Conservation (phyloP, 768 basidiomycete species). For the Tulasnella sp. region DNA sequence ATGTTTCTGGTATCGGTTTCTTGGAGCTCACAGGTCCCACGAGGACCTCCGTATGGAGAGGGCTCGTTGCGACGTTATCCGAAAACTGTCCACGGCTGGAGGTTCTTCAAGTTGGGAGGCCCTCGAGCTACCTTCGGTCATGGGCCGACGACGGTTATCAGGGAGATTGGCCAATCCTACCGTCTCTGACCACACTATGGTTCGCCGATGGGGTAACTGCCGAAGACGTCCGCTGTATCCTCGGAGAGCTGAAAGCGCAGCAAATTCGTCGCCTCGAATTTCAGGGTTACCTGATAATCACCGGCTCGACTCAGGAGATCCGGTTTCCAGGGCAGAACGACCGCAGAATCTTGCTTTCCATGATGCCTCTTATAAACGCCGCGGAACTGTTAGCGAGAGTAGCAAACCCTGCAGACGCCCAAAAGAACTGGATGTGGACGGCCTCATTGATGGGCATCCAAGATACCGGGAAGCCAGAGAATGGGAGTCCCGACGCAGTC, state of each 20-base stretch:
- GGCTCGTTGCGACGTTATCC: not conserved
- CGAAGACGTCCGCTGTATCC: not conserved
- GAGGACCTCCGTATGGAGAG: not conserved
- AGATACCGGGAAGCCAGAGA: not conserved
- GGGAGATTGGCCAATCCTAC: not conserved
- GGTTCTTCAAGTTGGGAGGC: not conserved
- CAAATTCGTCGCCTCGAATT: not conserved
- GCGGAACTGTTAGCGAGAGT: not conserved
- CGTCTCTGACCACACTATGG: not conserved
- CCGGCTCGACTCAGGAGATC: not conserved
- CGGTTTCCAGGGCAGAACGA: not conserved
- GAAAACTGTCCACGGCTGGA: not conserved
- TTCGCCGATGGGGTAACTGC: not conserved
- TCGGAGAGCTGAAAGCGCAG: not conserved
- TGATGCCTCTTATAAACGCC: not conserved
- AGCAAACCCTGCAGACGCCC: not conserved
- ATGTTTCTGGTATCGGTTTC: not conserved
- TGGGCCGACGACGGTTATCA: too few species aligned
- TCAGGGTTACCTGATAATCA: not conserved
- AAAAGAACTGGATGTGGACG: not conserved
- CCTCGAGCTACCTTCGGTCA: not conserved
- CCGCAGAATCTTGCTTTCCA: not conserved
- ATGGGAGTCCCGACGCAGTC: too few species aligned
- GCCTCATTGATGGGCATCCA: not conserved
- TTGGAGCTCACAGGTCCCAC: not conserved